These are phyloP conservation scores for Penicillium egyptiacum DNA, from an alignment of 495 filamentous ascomycete genomes.

Conservation along the genomic window DNA sequence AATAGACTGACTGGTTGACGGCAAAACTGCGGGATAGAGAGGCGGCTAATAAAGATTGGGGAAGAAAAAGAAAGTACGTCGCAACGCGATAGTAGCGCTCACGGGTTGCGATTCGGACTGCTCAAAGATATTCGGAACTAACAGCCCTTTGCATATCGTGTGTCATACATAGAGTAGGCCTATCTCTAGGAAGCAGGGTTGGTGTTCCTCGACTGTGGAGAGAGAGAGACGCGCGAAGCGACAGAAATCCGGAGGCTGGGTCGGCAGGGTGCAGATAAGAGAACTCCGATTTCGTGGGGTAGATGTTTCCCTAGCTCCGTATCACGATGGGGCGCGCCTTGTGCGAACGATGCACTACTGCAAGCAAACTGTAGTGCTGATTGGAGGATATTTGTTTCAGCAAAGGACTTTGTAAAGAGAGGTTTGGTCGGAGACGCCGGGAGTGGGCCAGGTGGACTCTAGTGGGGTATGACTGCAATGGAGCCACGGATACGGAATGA, in stretches of 20 bases:
- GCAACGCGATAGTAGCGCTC: neutral
- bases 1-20: neutral
- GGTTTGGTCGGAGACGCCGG: neutral
- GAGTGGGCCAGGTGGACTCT: neutral
- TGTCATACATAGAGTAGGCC: neutral
- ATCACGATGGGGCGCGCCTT: slow-evolving; percentile 14
- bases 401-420: neutral
- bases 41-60: neutral
- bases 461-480: slow-evolving; percentile 10
- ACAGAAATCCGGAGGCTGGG: slow-evolving; percentile 9
- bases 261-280: slow-evolving; percentile 13
- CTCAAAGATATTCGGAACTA: neutral
- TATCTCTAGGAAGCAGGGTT: neutral
- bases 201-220: neutral
- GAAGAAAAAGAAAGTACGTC: slow-evolving; percentile 3
- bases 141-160: neutral
- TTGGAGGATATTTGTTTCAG: slow-evolving; percentile 9
- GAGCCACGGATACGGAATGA: slow-evolving; percentile 3
- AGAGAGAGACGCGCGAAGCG: slow-evolving; percentile 2
- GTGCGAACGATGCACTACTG: slow-evolving; percentile 18
- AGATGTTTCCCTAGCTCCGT: slow-evolving; percentile 19
- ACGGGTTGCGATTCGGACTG: slow-evolving; percentile 15
- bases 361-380: slow-evolving; percentile 13
- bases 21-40: neutral
- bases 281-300: slow-evolving; percentile 7